A percentile compares a stretch with the other conserved stretches of the same genome.
phyloP scores from a whole-genome alignment of 208 protist species.

The Naegleria lovaniensis region DNA sequence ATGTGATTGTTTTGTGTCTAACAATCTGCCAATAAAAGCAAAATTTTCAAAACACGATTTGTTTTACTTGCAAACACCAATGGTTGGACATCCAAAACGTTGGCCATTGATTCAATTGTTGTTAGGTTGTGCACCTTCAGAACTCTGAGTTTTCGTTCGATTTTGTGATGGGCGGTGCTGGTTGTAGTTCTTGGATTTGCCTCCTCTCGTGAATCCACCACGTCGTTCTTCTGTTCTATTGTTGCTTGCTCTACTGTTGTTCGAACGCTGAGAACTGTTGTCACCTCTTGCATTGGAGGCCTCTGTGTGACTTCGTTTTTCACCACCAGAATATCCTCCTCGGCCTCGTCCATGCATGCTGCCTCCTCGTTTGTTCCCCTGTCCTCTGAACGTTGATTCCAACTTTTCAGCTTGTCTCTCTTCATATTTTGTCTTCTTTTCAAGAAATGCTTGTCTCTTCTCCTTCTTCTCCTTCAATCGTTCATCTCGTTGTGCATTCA shows the following conservation, averaged over 20 bases:
- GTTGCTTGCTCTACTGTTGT: not conserved
- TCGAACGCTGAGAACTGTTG: not conserved
- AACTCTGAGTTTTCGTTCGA: too few species aligned
- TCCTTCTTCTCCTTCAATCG: not conserved
- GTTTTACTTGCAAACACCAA: too few species aligned
- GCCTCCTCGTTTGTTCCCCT: not conserved
- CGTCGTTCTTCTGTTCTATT: not conserved
- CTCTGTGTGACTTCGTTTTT: not conserved
- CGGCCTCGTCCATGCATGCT: not conserved
- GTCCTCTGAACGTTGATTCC: not conserved
- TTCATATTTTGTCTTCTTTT: conserved; percentile 5
- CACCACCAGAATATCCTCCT: not conserved
- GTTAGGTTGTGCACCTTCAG: too few species aligned
- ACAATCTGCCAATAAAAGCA: too few species aligned
- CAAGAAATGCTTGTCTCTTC: not conserved
- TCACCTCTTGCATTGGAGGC: not conserved
- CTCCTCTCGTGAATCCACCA: not conserved
- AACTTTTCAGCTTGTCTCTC: not conserved
- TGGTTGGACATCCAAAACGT: too few species aligned
- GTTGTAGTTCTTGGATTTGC: not conserved
- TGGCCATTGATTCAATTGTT: too few species aligned
- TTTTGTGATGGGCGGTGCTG: too few species aligned
- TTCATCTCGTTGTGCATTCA: not conserved
- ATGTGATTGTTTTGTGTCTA: too few species aligned
- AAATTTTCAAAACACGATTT: too few species aligned